Evolutionary conservation across 257 asterid species (phyloP).

Genomic region (Solanum tarijense): DNA sequence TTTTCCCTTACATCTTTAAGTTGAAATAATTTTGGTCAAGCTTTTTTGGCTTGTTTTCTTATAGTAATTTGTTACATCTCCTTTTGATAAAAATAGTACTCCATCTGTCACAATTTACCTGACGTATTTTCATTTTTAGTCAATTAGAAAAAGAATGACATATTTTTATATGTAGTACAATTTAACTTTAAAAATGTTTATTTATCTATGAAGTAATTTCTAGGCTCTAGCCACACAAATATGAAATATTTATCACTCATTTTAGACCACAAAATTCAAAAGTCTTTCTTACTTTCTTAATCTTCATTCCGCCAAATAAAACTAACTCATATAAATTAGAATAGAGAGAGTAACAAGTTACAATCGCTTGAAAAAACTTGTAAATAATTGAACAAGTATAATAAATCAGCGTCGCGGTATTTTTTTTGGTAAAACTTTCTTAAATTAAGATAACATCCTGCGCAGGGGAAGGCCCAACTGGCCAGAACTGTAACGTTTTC

Average conservation of each 20-base stretch:
- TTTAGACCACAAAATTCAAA: no score
- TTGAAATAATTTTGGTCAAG: no score
- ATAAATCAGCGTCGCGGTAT: not conserved
- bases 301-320: not conserved
- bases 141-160: no score
- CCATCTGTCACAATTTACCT: rapidly evolving
- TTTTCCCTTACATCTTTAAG: no score
- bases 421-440: not conserved
- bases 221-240: not conserved
- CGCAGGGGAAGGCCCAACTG: not conserved
- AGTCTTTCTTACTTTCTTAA: no score
- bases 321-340: not conserved
- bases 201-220: not conserved
- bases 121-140: no score
- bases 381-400: not conserved
- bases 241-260: no score
- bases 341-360: not conserved
- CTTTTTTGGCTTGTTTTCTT: not conserved
- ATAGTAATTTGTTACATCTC: not conserved
- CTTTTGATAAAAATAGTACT: not conserved
- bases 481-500: not conserved
- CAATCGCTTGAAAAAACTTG: rapidly evolving
- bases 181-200: no score
- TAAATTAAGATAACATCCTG: not conserved
- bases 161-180: no score